A percentile compares a stretch with the other conserved stretches of the same genome.
phyloP scores from a whole-genome alignment of 345 rosid species.

The Melastoma malabathricum region DNA sequence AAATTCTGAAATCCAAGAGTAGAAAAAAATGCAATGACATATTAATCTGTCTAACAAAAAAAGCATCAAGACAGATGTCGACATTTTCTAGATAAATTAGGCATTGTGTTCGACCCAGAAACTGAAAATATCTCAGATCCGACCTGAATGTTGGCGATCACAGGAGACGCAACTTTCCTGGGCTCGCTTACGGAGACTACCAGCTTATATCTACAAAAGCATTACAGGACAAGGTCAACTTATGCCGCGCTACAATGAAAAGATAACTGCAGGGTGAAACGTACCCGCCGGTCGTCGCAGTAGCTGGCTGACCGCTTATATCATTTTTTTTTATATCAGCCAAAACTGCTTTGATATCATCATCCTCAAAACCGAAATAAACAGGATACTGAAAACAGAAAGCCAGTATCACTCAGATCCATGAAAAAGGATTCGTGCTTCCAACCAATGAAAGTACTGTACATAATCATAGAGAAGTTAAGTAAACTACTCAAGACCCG shows the following conservation, averaged over 20 bases:
- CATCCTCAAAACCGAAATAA: constrained; percentile 89
- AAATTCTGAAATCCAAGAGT: background rate
- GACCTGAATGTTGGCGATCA: constrained; percentile 82
- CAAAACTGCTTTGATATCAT: constrained; percentile 60
- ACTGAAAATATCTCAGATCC: constrained; percentile 2
- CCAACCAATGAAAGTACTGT: no score
- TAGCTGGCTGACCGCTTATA: constrained; percentile 79
- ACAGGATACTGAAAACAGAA: constrained; percentile 64
- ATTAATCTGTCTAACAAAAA: no score
- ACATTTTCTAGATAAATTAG: no score
- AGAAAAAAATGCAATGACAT: background rate
- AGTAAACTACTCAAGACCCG: no score
- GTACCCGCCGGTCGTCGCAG: constrained; percentile 96
- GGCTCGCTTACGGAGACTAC: constrained; percentile 78
- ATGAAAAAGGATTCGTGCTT: no score
- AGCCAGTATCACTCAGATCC: background rate
- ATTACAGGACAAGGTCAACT: no score
- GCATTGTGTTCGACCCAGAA: no score
- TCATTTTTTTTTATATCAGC: constrained; percentile 81
- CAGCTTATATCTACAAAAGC: constrained; percentile 58
- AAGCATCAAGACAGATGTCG: no score
- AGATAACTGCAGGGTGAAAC: constrained; percentile 13
- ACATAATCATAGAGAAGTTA: no score
- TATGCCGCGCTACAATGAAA: no score
- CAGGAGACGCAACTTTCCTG: constrained; percentile 65